Conservation (phyloP, 2,329 filamentous ascomycete genomes). For the Stylonectria norvegica region DNA sequence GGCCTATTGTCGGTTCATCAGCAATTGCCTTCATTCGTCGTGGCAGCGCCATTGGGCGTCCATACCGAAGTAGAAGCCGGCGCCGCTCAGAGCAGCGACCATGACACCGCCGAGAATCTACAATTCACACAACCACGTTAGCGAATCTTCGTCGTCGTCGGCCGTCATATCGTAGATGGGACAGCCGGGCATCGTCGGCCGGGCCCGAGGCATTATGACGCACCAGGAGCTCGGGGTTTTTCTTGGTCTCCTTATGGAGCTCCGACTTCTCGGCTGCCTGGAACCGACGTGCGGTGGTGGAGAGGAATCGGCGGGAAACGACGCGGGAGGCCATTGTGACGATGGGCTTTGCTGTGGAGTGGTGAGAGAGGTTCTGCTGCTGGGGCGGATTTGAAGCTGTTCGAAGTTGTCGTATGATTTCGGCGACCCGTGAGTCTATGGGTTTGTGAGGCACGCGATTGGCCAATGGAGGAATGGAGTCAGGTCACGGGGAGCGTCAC, state of each 20-base stretch:
- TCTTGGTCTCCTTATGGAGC: conserved; percentile 58
- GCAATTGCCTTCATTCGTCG: conserved; percentile 18
- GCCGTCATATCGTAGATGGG: conserved; percentile 4
- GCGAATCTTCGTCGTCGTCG: conserved; percentile 5
- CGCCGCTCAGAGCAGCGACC: conserved; percentile 81
- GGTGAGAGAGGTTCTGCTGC: conserved; percentile 15
- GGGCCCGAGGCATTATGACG: conserved; percentile 35
- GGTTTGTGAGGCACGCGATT: conserved; percentile 23
- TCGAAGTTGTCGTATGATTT: conserved; percentile 34
- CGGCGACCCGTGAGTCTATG: conserved; percentile 15
- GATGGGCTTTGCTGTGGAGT: conserved; percentile 19
- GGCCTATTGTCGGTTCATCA: conserved; percentile 48
- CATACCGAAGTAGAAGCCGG: conserved; percentile 84
- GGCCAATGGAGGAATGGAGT: conserved; percentile 23
- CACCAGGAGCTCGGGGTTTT: conserved; percentile 46
- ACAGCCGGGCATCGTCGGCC: conserved; percentile 9
- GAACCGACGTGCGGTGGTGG: conserved; percentile 52
- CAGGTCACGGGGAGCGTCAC: conserved; percentile 18
- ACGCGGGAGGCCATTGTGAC: conserved; percentile 55
- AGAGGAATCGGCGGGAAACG: conserved; percentile 54
- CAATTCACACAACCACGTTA: conserved; percentile 16
- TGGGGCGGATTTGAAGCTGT: conserved; percentile 22
- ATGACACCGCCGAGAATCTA: conserved; percentile 91
- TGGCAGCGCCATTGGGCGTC: conserved; percentile 5
- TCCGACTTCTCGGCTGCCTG: conserved; percentile 42